Evolutionary conservation across 2,329 filamentous ascomycete genomes (phyloP), one percentile per base, ranked within the genome.

Genomic region (Coniosporium tulheliwenetii): DNA sequence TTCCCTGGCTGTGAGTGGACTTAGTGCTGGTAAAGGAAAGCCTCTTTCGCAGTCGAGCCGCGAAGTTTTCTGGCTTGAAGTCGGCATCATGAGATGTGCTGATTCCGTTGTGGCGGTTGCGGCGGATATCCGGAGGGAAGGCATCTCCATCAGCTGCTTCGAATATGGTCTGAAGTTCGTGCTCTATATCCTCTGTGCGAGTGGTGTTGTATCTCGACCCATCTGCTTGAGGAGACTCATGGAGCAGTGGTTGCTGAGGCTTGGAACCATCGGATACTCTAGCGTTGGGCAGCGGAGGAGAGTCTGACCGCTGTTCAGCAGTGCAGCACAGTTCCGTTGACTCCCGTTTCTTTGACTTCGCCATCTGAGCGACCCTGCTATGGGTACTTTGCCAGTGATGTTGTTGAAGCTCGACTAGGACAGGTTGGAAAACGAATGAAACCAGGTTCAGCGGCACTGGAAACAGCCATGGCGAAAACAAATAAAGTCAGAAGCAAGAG

Each of bases 241-340:
- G 7, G 2, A n/a, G 12, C 33, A 35, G 12, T 10, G 33, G 12
- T 35, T 15, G 12, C 12, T 35, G 7, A n/a, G 14, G 33, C 5
- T 35, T 35, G 33, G 12, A 15, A 5, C 5, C 12, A 35, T 15
- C 12, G 1, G 33, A 35, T 35, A 35, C 14, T 10, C 33, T 35
- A 7, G 48, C 51, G 37, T 58, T 58, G 36, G 56, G 57, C 30
- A 59, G 50, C 10, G 55, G 56, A 40, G 45, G 46, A 15, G 51
- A 38, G 10, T 52, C 43, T 14, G 42, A 45, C 13, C 52, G 50
- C 34, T 60, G 49, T 41, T 55, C 55, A 9, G 50, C 45, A 5
- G 49, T 55, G 42, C 57, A 60, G 42, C 57, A 38, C 14, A 37
- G 13, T 26, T 26, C 19, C 19, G 19, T 26, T 7, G 19, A 26